Evolutionary conservation across 805 yeast genomes (phyloP).

Genomic region (Tetrapisispora arboricola): DNA sequence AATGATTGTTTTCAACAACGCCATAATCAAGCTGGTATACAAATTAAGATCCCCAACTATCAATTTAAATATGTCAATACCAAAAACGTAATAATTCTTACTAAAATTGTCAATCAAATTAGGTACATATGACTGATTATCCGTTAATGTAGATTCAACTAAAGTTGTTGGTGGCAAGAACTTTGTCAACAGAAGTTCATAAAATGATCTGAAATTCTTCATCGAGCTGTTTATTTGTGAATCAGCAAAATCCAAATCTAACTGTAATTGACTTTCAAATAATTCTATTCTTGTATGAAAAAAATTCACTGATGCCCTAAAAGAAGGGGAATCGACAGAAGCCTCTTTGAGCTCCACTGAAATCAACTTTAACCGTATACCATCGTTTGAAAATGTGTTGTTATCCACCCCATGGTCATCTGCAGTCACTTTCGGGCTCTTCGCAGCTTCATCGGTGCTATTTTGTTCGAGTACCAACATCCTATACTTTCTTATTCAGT

Average conservation of each 20-base stretch:
- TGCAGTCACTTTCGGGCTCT: too few relatives aligned
- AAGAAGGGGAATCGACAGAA: constrained; percentile 54
- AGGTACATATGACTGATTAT: constrained; percentile 58
- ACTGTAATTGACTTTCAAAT: constrained; percentile 57
- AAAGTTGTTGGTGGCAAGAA: constrained; percentile 38
- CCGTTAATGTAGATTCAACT: constrained; percentile 47
- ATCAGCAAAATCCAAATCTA: constrained; percentile 34
- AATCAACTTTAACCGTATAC: constrained; percentile 6
- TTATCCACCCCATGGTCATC: too few relatives aligned
- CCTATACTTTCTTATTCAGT: too few relatives aligned
- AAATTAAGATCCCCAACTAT: constrained; percentile 9
- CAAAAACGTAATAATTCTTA: constrained; percentile 12
- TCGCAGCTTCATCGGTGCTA: too few relatives aligned
- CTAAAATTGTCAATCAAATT: constrained; percentile 11
- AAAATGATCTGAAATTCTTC: constrained; percentile 37
- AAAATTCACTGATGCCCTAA: constrained; percentile 66
- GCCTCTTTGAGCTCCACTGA: constrained; percentile 16
- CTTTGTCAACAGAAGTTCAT: constrained; percentile 36
- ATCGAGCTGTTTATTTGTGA: constrained; percentile 33
- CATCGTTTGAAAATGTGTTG: too few relatives aligned
- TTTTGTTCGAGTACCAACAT: too few relatives aligned
- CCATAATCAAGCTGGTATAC: constrained; percentile 9
- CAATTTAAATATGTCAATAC: constrained; percentile 8
- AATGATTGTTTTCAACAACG: constrained; percentile 31
- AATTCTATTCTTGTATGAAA: constrained; percentile 46